Base-by-base conservation (phyloP, 2,329 filamentous ascomycete genomes). In the Aspergillus latus region DNA sequence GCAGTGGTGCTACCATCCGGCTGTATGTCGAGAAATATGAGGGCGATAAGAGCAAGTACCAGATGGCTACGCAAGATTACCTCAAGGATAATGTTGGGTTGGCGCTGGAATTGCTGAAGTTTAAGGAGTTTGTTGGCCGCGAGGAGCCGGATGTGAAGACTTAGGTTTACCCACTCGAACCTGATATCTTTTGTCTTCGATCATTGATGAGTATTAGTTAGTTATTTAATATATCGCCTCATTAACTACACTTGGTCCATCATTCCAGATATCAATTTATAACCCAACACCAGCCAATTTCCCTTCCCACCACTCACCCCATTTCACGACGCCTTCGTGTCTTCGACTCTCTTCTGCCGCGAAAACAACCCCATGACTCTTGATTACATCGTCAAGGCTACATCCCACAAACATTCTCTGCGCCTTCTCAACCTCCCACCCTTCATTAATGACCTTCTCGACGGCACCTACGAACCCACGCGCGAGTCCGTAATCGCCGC, bases 1-100 rank as follows among this genome's bases (percentile, higher is more conserved):
- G 90, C 67, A 95, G 90, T 49, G 94, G 94, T 55, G 94, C 94
- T 47, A 99, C 94, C 32, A 97, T 99, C 72, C 89, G 94, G 61
- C 82, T 99, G 64, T 99, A 99, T 77, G 88, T 99, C 65, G 94
- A 99, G 84, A 93, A 94, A 82, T 90, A 97, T 80, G 92, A 90
- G 75, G 84, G 80, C 62, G 91, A 97, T 70, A 80, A 86, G 60
- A 86, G 84, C 60, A 92, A 86, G 58, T 95, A 94, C 71, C 84
- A 81, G 57, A 74, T 88, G 69, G 90, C 95, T 74, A 92, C 92
- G 11, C 94, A 99, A 78, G 92, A 93, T 57, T 99, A 96, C 81
- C 83, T 99, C 67, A 88, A 90, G 81, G 89, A 90, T 56, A 91
- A 95, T 72, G 90, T 99, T 69, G 84, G 88, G 72, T 84, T 96